Conservation (phyloP, 208 protist genomes). For the Trypanosomatidae sp. region DNA sequence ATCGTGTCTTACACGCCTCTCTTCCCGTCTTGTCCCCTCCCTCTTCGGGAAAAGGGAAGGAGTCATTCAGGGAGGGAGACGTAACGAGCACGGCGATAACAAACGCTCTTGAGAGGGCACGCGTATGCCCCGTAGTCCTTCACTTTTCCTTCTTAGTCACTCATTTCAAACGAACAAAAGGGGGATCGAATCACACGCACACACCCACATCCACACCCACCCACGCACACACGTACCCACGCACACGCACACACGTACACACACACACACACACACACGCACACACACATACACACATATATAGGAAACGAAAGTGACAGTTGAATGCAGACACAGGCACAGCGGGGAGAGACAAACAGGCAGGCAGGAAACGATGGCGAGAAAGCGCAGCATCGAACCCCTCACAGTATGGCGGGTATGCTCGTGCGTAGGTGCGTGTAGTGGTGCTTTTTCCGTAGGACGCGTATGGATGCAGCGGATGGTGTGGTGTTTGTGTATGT, state of each 20-base stretch:
- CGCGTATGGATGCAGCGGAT: neutral
- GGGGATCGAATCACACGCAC: neutral
- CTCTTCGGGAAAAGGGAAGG: neutral
- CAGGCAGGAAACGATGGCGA: neutral
- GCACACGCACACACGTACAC: neutral
- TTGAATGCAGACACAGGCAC: neutral
- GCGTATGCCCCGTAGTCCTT: neutral
- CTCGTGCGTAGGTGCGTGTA: neutral
- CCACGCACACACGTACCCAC: neutral
- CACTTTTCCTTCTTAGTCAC: neutral
- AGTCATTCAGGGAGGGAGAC: neutral
- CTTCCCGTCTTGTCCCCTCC: neutral
- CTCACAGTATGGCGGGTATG: neutral
- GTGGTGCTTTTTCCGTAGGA: neutral
- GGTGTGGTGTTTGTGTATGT: neutral
- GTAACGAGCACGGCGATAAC: neutral
- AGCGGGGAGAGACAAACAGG: neutral
- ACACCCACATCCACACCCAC: neutral
- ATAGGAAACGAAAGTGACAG: neutral
- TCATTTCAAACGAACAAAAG: neutral
- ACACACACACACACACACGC: neutral
- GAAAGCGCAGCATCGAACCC: neutral
- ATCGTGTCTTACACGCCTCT: neutral
- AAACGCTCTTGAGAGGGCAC: neutral
- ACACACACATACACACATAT: too few species aligned